Evolutionary conservation across 2,329 filamentous ascomycete genomes (phyloP).

Genomic region (Stagonosporopsis chrysanthemi): DNA sequence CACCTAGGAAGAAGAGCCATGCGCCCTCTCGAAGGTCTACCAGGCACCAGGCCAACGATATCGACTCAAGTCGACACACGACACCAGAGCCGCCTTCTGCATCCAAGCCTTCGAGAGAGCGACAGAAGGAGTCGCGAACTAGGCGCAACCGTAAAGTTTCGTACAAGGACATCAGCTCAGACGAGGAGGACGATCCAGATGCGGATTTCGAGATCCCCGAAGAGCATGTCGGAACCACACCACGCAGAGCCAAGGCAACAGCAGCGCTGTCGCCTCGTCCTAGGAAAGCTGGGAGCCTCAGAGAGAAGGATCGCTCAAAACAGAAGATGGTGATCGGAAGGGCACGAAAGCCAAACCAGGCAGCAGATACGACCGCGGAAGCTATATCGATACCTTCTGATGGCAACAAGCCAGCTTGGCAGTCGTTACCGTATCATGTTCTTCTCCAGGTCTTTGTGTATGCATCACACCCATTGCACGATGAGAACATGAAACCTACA

Average conservation of each 20-base stretch:
- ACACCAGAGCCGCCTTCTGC: constrained; percentile 13
- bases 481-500: constrained; percentile 54
- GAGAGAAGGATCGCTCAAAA: constrained; percentile 15
- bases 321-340: constrained; percentile 33
- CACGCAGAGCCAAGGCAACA: constrained; percentile 17
- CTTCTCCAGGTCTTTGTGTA: constrained; percentile 74
- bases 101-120: constrained; percentile 2
- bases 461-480: constrained; percentile 67
- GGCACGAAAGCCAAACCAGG: constrained; percentile 35
- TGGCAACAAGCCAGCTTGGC: constrained; percentile 36
- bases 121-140: constrained; percentile 18
- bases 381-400: constrained; percentile 34
- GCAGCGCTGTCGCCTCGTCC: constrained; percentile 18
- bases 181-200: constrained; percentile 38
- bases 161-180: constrained; percentile 46
- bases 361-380: constrained; percentile 5
- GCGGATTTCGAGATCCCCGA: constrained; percentile 35
- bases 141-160: constrained; percentile 32
- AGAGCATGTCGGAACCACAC: constrained; percentile 22
- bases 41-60: constrained; percentile 28
- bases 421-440: constrained; percentile 69
- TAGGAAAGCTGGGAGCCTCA: constrained; percentile 13
- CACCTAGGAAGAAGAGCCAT: constrained; percentile 23
- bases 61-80: constrained; percentile 22
- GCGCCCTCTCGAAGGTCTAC: constrained; percentile 36